A percentile compares a stretch with the other conserved stretches of the same genome.
Evolutionary conservation across 2,329 filamentous ascomycete genomes (phyloP).

Genomic region (Aspergillus floridensis): DNA sequence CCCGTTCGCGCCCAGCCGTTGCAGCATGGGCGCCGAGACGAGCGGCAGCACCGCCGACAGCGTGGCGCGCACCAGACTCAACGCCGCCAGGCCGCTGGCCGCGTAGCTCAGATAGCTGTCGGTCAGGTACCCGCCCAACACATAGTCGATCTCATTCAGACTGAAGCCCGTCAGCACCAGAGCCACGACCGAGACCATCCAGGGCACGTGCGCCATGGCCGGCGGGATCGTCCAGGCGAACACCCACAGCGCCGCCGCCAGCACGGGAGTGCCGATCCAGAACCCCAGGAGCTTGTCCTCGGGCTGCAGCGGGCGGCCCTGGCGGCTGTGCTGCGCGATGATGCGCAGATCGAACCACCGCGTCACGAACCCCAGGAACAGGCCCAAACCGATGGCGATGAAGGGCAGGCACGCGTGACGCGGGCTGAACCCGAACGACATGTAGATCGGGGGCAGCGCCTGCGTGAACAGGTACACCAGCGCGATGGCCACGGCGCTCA

Average conservation of each 20-base stretch:
- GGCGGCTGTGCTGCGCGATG: slow-evolving; percentile 24
- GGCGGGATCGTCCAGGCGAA: slow-evolving; percentile 51
- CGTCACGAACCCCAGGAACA: slow-evolving; percentile 41
- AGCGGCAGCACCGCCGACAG: slow-evolving; percentile 41
- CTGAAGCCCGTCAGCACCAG: slow-evolving; percentile 47
- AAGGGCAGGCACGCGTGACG: slow-evolving; percentile 38
- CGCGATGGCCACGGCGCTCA: slow-evolving; percentile 45
- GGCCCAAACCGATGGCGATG: slow-evolving; percentile 39
- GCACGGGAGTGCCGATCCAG: slow-evolving; percentile 43
- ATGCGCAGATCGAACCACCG: slow-evolving; percentile 43
- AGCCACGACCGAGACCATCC: slow-evolving; percentile 40
- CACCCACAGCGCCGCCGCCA: slow-evolving; percentile 46
- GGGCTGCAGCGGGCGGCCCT: slow-evolving; percentile 29
- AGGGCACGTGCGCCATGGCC: slow-evolving; percentile 29
- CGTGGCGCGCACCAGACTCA: slow-evolving; percentile 39
- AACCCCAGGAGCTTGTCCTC: slow-evolving; percentile 52
- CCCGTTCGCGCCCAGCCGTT: slow-evolving; percentile 35
- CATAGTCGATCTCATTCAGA: slow-evolving; percentile 45
- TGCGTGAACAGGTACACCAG: slow-evolving; percentile 45
- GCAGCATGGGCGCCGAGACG: slow-evolving; percentile 41
- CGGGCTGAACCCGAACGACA: slow-evolving; percentile 29
- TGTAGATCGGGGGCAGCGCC: slow-evolving; percentile 34
- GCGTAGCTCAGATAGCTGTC: slow-evolving; percentile 47
- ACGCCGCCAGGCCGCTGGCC: slow-evolving; percentile 42
- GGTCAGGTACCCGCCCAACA: slow-evolving; percentile 43